phyloP scores from a whole-genome alignment of 352 stramenopile species.

The Globisporangium megalacanthum region DNA sequence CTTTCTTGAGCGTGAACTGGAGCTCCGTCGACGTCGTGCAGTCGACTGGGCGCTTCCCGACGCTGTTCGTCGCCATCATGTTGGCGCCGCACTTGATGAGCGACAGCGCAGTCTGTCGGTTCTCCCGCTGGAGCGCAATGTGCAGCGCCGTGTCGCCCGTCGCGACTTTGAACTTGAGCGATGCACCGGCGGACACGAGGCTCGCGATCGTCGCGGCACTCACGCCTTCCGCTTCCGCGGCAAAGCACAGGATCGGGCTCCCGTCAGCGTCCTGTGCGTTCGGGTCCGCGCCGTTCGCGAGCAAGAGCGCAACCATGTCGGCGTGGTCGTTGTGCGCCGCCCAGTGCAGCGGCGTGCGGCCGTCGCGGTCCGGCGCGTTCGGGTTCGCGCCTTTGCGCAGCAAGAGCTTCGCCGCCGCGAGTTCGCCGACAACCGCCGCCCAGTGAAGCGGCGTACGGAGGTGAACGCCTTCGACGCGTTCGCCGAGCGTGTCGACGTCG shows the following conservation, averaged over 20 bases:
- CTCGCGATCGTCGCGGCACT: constrained; percentile 34
- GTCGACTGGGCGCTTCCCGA: constrained; percentile 64
- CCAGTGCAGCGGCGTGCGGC: constrained; percentile 71
- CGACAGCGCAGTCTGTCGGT: constrained; percentile 54
- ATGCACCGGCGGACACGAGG: constrained; percentile 36
- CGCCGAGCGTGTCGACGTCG: constrained; percentile 44
- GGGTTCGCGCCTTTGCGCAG: constrained; percentile 40
- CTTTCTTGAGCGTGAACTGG: constrained; percentile 72
- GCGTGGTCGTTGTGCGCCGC: constrained; percentile 63
- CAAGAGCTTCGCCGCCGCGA: constrained; percentile 28
- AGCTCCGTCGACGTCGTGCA: constrained; percentile 75
- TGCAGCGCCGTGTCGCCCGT: constrained; percentile 69
- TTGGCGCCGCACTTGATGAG: constrained; percentile 69
- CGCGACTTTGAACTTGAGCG: constrained; percentile 27
- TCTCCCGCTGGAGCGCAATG: constrained; percentile 64
- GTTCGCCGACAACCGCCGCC: constrained; percentile 52
- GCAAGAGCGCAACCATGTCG: constrained; percentile 41
- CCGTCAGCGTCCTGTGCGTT: constrained; percentile 38
- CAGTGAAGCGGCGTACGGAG: constrained; percentile 67
- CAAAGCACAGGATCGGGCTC: constrained; percentile 56
- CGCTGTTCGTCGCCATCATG: constrained; percentile 60
- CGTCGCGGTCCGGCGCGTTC: constrained; percentile 53
- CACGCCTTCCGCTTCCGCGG: constrained; percentile 56
- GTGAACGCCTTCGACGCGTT: constrained; percentile 57
- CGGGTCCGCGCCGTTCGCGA: constrained; percentile 37